Base-by-base conservation (phyloP, 139 green algal species). In the Yamagishiella unicocca region DNA sequence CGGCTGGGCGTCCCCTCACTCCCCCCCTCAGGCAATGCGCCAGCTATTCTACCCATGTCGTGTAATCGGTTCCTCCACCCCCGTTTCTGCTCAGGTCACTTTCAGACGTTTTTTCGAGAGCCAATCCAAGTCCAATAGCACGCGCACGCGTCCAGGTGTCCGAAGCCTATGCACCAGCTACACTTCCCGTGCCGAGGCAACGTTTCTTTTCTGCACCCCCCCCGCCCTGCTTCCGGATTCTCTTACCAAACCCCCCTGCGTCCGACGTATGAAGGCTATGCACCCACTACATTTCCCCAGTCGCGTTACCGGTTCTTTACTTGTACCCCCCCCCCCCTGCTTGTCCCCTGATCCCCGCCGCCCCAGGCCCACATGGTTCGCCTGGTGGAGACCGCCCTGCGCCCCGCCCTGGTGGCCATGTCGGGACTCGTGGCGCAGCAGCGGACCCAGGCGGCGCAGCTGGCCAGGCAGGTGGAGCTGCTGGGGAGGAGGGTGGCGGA, bases 291-390 rank as follows among this genome's bases (percentile, higher is more conserved):
- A 50, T n/a, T 21, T 12, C 35, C 53, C 24, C n/a, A n/a, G n/a
- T n/a, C n/a, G n/a, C n/a, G n/a, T n/a, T n/a, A n/a, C n/a, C n/a
- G n/a, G n/a, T n/a, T n/a, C n/a, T n/a, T n/a, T n/a, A n/a, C n/a
- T n/a, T n/a, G n/a, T n/a, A n/a, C n/a, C n/a, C n/a, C n/a, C n/a
- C n/a, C n/a, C n/a, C n/a, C n/a, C n/a, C n/a, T n/a, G n/a, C n/a
- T n/a, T n/a, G n/a, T n/a, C n/a, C n/a, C n/a, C n/a, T n/a, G n/a
- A n/a, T n/a, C n/a, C n/a, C n/a, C n/a, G n/a, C 24, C 53, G 1
- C 46, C 24, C 9, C 40, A 85, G 79, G 61, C 79, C 17, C 79
- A 85, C 40, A 38, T 85, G 79, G 27, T 38, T 10, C 79, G 79
- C 5, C 61, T 85, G 19, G 42, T 76, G n/a, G 61, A 75, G 61